phyloP scores from a whole-genome alignment of 1,139 yeast species.

The Scheffersomyces insectosa region DNA sequence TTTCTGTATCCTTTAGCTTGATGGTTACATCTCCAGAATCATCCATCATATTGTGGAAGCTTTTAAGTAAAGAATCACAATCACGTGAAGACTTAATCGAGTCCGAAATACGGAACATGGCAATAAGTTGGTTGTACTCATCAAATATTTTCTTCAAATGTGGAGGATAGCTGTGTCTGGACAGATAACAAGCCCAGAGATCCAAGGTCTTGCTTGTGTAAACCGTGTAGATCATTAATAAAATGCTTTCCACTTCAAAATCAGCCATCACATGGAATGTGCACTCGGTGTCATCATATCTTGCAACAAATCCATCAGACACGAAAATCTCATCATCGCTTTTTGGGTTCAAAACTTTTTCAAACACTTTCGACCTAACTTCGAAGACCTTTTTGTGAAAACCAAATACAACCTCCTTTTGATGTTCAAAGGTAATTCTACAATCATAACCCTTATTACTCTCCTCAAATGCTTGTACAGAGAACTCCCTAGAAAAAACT shows the following conservation, averaged over 20 bases:
- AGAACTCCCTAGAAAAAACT: background rate
- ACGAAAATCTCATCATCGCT: conserved; percentile 16
- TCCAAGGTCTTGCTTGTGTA: conserved; percentile 31
- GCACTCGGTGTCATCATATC: conserved; percentile 13
- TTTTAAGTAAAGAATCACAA: background rate
- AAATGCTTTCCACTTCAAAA: conserved; percentile 26
- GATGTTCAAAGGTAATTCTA: conserved; percentile 17
- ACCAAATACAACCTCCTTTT: conserved; percentile 24
- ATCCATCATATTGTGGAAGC: conserved; percentile 7
- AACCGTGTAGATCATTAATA: conserved; percentile 34
- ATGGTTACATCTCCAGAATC: conserved; percentile 21
- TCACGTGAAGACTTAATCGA: background rate
- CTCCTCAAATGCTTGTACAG: background rate
- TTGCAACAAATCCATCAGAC: conserved; percentile 23
- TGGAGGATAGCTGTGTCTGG: conserved; percentile 17
- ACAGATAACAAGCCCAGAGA: conserved; percentile 27
- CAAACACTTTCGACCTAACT: conserved; percentile 28
- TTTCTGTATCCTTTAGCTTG: conserved; percentile 41
- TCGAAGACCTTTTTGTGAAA: conserved; percentile 32
- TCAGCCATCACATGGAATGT: conserved; percentile 17
- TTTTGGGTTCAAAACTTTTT: conserved; percentile 20
- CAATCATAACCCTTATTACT: conserved; percentile 21
- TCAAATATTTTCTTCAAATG: conserved; percentile 17
- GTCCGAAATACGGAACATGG: conserved; percentile 19
- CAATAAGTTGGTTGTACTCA: conserved; percentile 5